Conservation (phyloP, 1,284 basidiomycete species). For the Ustilago curta region DNA sequence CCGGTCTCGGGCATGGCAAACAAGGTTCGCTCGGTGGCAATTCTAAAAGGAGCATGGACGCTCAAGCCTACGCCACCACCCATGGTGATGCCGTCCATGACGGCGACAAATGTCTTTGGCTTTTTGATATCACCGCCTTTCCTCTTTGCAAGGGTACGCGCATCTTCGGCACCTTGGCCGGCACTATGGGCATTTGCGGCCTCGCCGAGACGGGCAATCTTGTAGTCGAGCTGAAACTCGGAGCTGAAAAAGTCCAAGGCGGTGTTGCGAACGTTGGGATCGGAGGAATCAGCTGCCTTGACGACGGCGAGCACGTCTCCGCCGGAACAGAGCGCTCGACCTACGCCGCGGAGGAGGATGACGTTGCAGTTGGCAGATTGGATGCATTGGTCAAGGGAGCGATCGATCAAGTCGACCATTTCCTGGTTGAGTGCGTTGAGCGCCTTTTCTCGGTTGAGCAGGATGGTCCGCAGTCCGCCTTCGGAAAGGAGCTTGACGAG, state of each 20-base stretch:
- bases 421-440: conserved; percentile 86
- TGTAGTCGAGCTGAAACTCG: conserved; percentile 93
- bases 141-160: conserved; percentile 30
- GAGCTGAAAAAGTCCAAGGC: conserved; percentile 88
- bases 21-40: conserved; percentile 91
- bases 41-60: conserved; percentile 87
- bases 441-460: conserved; percentile 84
- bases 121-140: conserved; percentile 41
- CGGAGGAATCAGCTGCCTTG: conserved; percentile 47
- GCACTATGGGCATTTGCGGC: conserved; percentile 72
- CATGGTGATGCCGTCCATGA: conserved; percentile 79
- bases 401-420: conserved; percentile 82
- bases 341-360: conserved; percentile 72
- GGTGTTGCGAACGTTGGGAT: conserved; percentile 70
- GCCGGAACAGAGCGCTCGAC: conserved; percentile 90
- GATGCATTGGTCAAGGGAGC: conserved; percentile 78
- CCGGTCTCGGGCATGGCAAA: conserved; percentile 82
- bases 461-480: conserved; percentile 74
- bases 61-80: conserved; percentile 94
- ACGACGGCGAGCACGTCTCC: conserved; percentile 83
- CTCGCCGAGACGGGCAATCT: conserved; percentile 75
- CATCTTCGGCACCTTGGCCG: conserved; percentile 38
- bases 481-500: conserved; percentile 53
- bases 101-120: conserved; percentile 82
- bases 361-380: conserved; percentile 49